Base-by-base conservation (phyloP, 225 moss, liverwort and hornwort species). In the Neckera pumila region DNA sequence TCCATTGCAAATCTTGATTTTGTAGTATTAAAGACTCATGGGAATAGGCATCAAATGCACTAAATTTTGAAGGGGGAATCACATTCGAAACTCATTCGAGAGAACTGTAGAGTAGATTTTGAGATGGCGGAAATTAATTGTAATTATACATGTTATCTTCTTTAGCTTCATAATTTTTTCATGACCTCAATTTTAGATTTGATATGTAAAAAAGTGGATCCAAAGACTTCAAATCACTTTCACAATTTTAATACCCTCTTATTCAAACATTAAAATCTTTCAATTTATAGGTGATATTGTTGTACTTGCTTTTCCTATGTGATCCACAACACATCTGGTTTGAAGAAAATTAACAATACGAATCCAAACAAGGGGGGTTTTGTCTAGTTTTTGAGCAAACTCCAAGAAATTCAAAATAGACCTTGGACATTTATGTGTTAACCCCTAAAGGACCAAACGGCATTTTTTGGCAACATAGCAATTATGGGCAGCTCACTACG, bases 121-220 rank as follows among this genome's bases (percentile, higher is more conserved):
- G 45, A 45, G 2, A 73, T 10, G 17, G 0, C 0, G 1, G 10
- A 17, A 45, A 17, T 45, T 2, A 2, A 30, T 28, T 30, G 2
- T 10, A 1, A 3, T n/a, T 66, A n/a, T 20, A 21, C 3, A 20
- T 36, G 1, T n/a, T 21, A 71, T 43, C 3, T 28, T 3, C 17
- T 30, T 45, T 10, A 73, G 10, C 17, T 3, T 73, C 17, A 17
- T 74, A 2, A 43, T 72, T 17, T 45, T 18, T 43, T 3, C 11
- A 47, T 17, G 11, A 47, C 30, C 47, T 18, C 30, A 11, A 31
- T 47, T 30, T 31, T 31, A 47, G 47, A 31, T 47, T 74, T 45
- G 30, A 28, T 11, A 47, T 18, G 6, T 7, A 47, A 45, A 69
- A 45, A 28, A 45, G 6, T 3, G 10, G 3, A 73, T 73, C 11